Evolutionary conservation across 305 asterid species (phyloP).

Genomic region (Solanum hybrid): DNA sequence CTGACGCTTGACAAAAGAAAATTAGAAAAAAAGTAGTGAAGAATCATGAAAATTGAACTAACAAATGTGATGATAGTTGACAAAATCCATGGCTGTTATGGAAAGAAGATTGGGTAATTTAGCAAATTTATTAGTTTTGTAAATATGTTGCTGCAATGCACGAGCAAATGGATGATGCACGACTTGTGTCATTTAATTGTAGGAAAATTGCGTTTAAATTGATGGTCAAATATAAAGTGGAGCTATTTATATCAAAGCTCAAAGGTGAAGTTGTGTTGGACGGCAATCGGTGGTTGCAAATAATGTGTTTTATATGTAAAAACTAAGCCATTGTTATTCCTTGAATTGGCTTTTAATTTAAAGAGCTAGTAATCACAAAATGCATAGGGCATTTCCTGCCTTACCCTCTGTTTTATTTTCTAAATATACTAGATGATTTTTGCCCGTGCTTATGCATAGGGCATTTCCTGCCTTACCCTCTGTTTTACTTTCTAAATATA

Average conservation of each 20-base stretch:
- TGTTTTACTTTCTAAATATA: too few relatives aligned
- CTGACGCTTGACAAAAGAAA: background rate
- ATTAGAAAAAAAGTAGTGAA: background rate
- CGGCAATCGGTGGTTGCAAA: background rate
- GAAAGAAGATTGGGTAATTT: background rate
- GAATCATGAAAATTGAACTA: background rate
- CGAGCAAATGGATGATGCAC: background rate
- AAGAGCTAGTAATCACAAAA: background rate
- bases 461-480: too few relatives aligned
- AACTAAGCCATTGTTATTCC: conserved; percentile 37
- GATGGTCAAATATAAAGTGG: background rate
- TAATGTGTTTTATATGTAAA: background rate
- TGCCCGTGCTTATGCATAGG: background rate
- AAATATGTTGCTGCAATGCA: background rate
- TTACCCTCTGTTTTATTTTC: too few relatives aligned
- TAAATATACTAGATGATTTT: too few relatives aligned
- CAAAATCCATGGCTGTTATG: background rate
- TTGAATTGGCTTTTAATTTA: background rate
- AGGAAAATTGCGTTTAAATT: background rate
- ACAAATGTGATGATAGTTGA: background rate
- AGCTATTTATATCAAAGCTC: background rate
- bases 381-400: background rate
- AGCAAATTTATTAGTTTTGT: background rate
- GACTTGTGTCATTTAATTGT: background rate
- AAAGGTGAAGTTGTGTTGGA: background rate